Conservation (phyloP, 306 rosid genomes). For the Cicer pinnatifidum region DNA sequence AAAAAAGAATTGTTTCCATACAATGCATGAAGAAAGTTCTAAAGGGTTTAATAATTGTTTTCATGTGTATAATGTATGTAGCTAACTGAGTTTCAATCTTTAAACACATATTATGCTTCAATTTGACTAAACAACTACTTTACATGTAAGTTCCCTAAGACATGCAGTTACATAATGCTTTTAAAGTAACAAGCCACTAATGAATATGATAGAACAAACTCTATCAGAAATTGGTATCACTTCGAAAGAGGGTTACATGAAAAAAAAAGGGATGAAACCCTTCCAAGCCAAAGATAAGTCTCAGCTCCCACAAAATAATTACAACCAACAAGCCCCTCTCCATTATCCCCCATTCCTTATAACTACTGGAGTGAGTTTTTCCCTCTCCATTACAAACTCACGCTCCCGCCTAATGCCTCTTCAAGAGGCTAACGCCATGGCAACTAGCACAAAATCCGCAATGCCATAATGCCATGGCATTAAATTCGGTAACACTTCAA, state of each 20-base stretch:
- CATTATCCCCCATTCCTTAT: not conserved
- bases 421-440: not conserved
- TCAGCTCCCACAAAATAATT: not conserved
- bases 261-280: not conserved
- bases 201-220: not conserved
- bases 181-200: not conserved
- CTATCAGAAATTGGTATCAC: not conserved
- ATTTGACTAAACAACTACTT: conserved; percentile 32
- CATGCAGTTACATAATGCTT: conserved; percentile 19
- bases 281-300: not conserved
- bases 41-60: conserved; percentile 35
- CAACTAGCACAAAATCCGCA: not conserved
- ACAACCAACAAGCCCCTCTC: not conserved
- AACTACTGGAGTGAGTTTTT: not conserved
- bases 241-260: not conserved
- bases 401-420: not conserved
- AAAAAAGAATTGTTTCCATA: not conserved
- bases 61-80: not conserved
- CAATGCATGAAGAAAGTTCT: conserved; percentile 27
- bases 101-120: conserved; percentile 8
- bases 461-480: not conserved
- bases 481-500: not conserved
- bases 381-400: not conserved
- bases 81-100: conserved; percentile 32
- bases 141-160: not conserved